Evolutionary conservation across 305 asterid species (phyloP), one percentile per base, ranked within the genome.

Genomic region (Lippia alba): DNA sequence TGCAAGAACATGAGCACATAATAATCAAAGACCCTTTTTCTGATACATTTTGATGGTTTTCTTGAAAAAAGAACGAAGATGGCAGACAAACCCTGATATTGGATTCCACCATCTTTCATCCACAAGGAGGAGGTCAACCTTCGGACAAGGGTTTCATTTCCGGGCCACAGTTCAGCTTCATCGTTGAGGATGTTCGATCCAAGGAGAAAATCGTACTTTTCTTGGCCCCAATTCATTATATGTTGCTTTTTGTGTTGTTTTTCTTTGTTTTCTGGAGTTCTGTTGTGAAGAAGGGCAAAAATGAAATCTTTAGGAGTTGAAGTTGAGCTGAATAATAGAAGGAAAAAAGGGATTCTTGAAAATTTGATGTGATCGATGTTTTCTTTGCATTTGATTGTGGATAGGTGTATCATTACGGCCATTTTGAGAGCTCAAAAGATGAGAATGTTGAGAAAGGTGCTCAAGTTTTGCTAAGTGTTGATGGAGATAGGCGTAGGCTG

Each of bases 71-170:
- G 90, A 60, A 41, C 19, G 92, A 78, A 62, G 91, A 85, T 73
- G 88, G 87, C 8, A 82, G 90, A 70, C 83, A 76, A 48, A 73
- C 78, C 18, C 36, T 89, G 66, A 74, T 88, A 20, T 66, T 85
- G 54, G 94, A 88, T 58, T 89, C 96, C 56, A 87, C 96, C 8
- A 76, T 81, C 40, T 91, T 91, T 64, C 92, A 91, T 50, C 97
- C 97, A n/a, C 97, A 91, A 83, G 97, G 97, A 8, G 97, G 97
- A 48, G 97, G 97, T 41, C 97, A 91, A 64, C 96, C 95, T 74
- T 78, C 96, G 33, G 96, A 87, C 79, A 81, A 81, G 79, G 97
- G 96, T 62, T 78, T 75, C 61, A 86, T 89, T 48, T 76, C 89
- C 76, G 61, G 33, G 71, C 59, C 78, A 3, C 67, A 67, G 20